Conservation (phyloP, 306 rosid species). For the Betula pendula region DNA sequence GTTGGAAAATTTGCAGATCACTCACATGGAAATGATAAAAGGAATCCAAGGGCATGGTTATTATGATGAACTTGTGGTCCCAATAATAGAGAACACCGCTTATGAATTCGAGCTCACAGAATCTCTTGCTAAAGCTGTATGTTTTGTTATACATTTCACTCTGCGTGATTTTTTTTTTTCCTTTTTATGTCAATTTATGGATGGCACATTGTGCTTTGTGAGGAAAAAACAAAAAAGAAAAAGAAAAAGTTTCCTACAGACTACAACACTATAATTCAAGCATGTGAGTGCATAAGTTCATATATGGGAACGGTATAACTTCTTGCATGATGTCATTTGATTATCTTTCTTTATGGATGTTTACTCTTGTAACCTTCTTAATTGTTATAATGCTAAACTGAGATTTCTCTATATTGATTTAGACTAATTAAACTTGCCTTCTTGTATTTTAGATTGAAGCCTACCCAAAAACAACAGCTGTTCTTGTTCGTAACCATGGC, state of each 20-base stretch:
- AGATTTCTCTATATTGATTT: background rate
- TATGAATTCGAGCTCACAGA: conserved; percentile 84
- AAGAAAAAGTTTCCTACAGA: background rate
- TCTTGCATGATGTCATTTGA: background rate
- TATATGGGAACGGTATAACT: background rate
- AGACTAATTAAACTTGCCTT: conserved; percentile 17
- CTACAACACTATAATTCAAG: background rate
- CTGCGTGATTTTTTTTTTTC: background rate
- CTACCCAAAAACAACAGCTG: conserved; percentile 95
- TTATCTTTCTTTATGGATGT: conserved; percentile 13
- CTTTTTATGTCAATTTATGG: background rate
- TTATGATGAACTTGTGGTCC: conserved; percentile 94
- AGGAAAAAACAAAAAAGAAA: background rate
- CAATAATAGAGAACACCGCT: conserved; percentile 91
- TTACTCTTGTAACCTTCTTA: background rate
- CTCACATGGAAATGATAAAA: conserved; percentile 99
- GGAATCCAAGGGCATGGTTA: conserved; percentile 99
- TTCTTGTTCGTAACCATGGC: conserved; percentile 98
- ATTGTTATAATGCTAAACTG: background rate
- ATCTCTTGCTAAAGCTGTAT: conserved; percentile 93
- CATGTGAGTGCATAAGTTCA: background rate
- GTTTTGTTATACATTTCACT: conserved; percentile 30
- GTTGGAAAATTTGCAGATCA: conserved; percentile 63
- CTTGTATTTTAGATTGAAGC: conserved; percentile 66
- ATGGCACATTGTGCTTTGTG: background rate